Evolutionary conservation across 257 asterid genomes (phyloP).

Genomic region (Jaltomata sinuosa): DNA sequence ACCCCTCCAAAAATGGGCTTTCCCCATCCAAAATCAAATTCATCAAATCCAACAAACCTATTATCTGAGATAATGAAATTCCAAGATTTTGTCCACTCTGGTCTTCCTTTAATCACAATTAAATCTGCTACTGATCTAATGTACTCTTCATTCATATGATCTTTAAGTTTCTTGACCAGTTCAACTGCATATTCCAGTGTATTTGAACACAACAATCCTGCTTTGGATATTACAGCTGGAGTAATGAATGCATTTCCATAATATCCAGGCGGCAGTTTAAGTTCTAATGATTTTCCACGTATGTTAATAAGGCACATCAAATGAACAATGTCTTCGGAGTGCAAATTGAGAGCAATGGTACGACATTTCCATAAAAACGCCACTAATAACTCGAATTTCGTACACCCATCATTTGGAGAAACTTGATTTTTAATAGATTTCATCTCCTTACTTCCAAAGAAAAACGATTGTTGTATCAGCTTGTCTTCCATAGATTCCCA

Average conservation of each 20-base stretch:
- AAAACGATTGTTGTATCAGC: no score
- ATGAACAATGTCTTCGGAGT: no score
- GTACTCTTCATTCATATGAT: conserved; percentile 3
- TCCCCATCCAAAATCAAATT: conserved; percentile 6
- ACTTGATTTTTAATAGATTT: no score
- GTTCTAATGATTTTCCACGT: not conserved
- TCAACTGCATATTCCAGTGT: conserved; percentile 7
- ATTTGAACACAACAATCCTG: not conserved
- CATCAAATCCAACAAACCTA: not conserved
- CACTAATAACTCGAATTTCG: no score
- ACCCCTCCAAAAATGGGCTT: not conserved
- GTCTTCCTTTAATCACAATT: conserved; percentile 7
- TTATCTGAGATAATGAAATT: not conserved
- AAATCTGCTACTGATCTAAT: conserved; percentile 4
- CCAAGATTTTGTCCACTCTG: not conserved
- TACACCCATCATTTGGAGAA: no score
- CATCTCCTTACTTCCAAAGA: no score
- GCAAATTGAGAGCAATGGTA: no score
- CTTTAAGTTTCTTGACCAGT: not conserved
- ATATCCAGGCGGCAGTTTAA: not conserved
- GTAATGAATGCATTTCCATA: conserved; percentile 7
- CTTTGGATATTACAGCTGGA: conserved; percentile 1
- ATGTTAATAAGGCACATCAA: not conserved
- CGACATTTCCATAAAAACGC: no score
- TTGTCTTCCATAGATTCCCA: not conserved